Percentiles rank a stretch among this genome's conserved stretches.
These are phyloP conservation scores for Vitis amurensis DNA, from an alignment of 164 flowering plant species.

Conservation along the genomic window DNA sequence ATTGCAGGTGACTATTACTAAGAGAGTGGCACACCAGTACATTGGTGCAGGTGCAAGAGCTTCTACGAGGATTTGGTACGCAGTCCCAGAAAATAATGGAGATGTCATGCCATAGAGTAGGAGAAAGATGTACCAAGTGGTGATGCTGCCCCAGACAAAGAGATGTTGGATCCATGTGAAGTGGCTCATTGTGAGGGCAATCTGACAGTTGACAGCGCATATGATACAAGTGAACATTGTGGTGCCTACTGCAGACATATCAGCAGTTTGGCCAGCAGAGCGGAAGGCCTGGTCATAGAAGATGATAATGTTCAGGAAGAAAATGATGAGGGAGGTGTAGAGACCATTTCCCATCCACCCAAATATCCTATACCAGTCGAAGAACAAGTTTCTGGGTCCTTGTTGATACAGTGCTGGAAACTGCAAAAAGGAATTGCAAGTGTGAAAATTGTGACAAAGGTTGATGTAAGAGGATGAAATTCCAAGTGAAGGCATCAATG, in stretches of 20 bases:
- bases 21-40: conserved; percentile 70
- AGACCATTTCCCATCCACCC: conserved; percentile 97
- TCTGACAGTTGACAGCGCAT: conserved; percentile 90
- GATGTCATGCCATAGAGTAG: conserved; percentile 61
- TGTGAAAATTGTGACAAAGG: background rate
- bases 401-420: conserved; percentile 94
- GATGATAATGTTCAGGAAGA: conserved; percentile 65
- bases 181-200: conserved; percentile 91
- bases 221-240: conserved; percentile 93
- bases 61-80: conserved; percentile 63
- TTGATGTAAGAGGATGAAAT: background rate
- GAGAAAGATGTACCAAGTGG: conserved; percentile 81
- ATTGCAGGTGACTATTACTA: conserved; percentile 57
- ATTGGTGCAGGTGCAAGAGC: conserved; percentile 84
- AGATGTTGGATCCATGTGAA: conserved; percentile 97
- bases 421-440: conserved; percentile 39
- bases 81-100: conserved; percentile 42
- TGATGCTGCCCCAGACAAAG: conserved; percentile 87
- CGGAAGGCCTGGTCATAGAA: conserved; percentile 76
- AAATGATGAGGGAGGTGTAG: conserved; percentile 67
- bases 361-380: conserved; percentile 81
- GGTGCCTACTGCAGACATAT: conserved; percentile 82
- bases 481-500: background rate
- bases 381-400: conserved; percentile 88
- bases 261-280: conserved; percentile 72